phyloP scores from a whole-genome alignment of 805 yeast species.

The Lipomyces spencermartinsiae region DNA sequence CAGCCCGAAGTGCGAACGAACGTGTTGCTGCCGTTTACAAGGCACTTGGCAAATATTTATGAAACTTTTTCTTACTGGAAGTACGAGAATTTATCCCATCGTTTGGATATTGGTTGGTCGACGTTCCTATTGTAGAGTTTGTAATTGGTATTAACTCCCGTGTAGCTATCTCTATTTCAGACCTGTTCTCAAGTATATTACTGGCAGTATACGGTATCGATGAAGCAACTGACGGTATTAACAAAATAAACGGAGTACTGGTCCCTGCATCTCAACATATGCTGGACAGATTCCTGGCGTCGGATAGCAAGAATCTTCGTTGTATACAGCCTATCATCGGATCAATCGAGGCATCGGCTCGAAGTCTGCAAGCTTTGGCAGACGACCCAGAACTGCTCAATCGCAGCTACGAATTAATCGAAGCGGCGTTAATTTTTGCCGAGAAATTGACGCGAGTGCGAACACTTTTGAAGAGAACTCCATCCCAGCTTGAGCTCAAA shows the following conservation, averaged over 20 bases:
- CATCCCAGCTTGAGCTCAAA: conserved; percentile 69
- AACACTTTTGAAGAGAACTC: conserved; percentile 53
- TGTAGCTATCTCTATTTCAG: conserved; percentile 38
- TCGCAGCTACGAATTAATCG: conserved; percentile 58
- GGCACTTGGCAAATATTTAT: conserved; percentile 68
- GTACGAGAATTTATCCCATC: conserved; percentile 61
- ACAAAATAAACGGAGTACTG: conserved; percentile 57
- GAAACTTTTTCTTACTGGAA: conserved; percentile 79
- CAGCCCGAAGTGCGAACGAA: conserved; percentile 56
- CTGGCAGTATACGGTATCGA: conserved; percentile 63
- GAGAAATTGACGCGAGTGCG: conserved; percentile 64
- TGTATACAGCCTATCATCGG: conserved; percentile 60
- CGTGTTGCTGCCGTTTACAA: conserved; percentile 60
- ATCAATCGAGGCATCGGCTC: conserved; percentile 56
- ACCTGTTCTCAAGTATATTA: conserved; percentile 61
- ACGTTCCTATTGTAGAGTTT: no score
- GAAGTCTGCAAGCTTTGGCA: conserved; percentile 49
- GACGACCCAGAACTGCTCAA: conserved; percentile 54
- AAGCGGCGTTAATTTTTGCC: conserved; percentile 60
- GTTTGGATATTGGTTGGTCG: conserved; percentile 63
- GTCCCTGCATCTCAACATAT: conserved; percentile 59
- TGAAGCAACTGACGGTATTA: conserved; percentile 46
- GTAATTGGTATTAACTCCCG: not conserved
- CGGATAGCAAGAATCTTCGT: conserved; percentile 56
- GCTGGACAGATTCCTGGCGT: conserved; percentile 60